These are phyloP conservation scores for Geotrichum reessii DNA, from an alignment of 1,139 yeast genomes.

Conservation along the genomic window DNA sequence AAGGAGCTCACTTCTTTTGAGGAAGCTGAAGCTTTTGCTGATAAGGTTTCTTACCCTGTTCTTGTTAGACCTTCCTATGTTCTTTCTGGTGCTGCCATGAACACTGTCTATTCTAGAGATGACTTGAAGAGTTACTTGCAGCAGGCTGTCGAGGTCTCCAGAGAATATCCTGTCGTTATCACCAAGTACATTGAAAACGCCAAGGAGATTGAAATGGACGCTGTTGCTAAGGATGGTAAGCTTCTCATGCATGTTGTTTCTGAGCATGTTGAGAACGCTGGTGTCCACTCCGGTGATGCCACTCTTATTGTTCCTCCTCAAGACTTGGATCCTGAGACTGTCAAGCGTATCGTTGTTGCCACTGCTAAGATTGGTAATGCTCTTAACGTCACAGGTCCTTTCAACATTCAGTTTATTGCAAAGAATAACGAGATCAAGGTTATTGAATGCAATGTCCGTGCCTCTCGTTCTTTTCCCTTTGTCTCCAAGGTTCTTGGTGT, in stretches of 20 bases:
- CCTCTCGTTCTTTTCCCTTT: constrained; percentile 97
- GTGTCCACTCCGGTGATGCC: constrained; percentile 98
- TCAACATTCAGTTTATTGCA: constrained; percentile 96
- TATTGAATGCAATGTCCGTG: constrained; percentile 96
- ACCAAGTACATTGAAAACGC: constrained; percentile 95
- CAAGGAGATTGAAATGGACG: constrained; percentile 95
- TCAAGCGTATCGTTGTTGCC: constrained; percentile 83
- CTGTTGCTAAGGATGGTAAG: constrained; percentile 83
- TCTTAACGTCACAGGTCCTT: constrained; percentile 95
- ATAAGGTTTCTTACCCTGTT: constrained; percentile 87
- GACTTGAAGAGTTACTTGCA: constrained; percentile 78
- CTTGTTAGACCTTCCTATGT: constrained; percentile 97
- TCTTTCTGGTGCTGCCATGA: constrained; percentile 97
- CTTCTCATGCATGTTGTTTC: constrained; percentile 92
- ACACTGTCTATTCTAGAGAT: constrained; percentile 69
- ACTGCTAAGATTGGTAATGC: constrained; percentile 96
- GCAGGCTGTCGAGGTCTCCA: constrained; percentile 86
- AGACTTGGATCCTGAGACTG: constrained; percentile 88
- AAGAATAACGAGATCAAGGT: constrained; percentile 58
- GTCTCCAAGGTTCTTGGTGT: constrained; percentile 97
- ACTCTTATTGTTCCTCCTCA: constrained; percentile 94
- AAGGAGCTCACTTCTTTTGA: constrained; percentile 82
- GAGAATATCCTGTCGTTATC: constrained; percentile 95
- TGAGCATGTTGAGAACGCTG: constrained; percentile 97
- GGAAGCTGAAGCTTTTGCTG: constrained; percentile 83